phyloP scores from a whole-genome alignment of 192 early-diverging fungal genomes.

The Mortierella antarctica region DNA sequence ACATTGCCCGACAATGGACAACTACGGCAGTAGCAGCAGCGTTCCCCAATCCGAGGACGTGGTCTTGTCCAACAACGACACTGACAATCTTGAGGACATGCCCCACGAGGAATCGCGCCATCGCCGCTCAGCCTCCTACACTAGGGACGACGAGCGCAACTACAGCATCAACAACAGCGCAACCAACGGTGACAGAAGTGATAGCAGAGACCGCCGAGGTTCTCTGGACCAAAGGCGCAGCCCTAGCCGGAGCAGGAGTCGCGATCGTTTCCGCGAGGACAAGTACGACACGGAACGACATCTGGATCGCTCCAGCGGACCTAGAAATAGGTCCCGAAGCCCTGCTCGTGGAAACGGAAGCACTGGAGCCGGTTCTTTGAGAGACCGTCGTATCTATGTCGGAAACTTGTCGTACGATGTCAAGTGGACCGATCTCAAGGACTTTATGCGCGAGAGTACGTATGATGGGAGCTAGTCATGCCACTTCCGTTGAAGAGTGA shows the following conservation, averaged over 20 bases:
- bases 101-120: constrained; percentile 29
- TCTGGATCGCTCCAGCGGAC: constrained; percentile 3
- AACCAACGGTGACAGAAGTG: neutral
- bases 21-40: neutral
- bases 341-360: constrained; percentile 3
- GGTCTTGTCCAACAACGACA: constrained; percentile 15
- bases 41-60: constrained; percentile 7
- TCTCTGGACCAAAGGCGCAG: constrained; percentile 24
- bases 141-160: neutral
- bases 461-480: neutral
- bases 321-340: constrained; percentile 34
- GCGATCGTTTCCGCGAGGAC: constrained; percentile 23
- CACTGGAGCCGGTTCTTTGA: constrained; percentile 6
- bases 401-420: constrained; percentile 85
- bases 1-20: neutral
- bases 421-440: constrained; percentile 80
- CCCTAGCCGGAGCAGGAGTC: constrained; percentile 4
- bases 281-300: constrained; percentile 31
- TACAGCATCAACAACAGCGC: neutral
- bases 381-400: constrained; percentile 81
- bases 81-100: constrained; percentile 21
- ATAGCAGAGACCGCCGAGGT: constrained; percentile 13
- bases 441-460: constrained; percentile 82
- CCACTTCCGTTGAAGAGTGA: too few relatives aligned
- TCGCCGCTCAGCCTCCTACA: constrained; percentile 24